Evolutionary conservation across 176 grass and related monocot species (phyloP), one percentile per base, ranked within the genome.

Genomic region (Eleusine coracana): DNA sequence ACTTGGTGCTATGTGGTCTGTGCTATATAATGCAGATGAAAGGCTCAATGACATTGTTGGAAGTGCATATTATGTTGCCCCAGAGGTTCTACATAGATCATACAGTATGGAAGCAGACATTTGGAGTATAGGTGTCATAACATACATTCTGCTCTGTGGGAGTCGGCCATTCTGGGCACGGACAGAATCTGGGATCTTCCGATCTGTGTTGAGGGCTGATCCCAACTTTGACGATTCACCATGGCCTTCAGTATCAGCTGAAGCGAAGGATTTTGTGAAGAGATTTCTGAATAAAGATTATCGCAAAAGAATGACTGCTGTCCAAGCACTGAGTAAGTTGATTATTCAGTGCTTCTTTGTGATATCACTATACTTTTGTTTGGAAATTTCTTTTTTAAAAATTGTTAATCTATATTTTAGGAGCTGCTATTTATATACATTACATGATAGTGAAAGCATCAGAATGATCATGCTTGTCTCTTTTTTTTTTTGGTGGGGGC

Each of bases 41-140:
- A 99, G 97, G 66, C 91, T 99, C 70, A 99, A 99, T 81, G 97
- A 99, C 86, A 96, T 99, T 85, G 97, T 99, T 77, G 97, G 97
- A 44, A 96, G 93, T 88, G 93, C 97, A 44, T 99, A 99, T 86
- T 96, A 99, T 37, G 97, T 99, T 63, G 97, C 97, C 12, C 93
- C 97, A 62, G 97, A 99, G 73, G 97, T 99, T 75, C 84, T 96
- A 63, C 97, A 99, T 75, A 99, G 97, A 90, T 99, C 97, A 55
- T 99, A 99, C 78, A 96, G 91, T 86, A 94, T 88, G 74, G 97
- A 99, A 82, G 97, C 97, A 39, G 97, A 99, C 74, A 92, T 99
- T 55, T 99, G 97, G 97, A 99, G 97, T 85, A 94, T 99, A 85
- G 97, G 97, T 61, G 97, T 99, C 51, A 94, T 99, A 93, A 94